These are phyloP conservation scores for Pyricularia pennisetigena DNA, from an alignment of 2,329 filamentous ascomycete species.

Conservation along the genomic window DNA sequence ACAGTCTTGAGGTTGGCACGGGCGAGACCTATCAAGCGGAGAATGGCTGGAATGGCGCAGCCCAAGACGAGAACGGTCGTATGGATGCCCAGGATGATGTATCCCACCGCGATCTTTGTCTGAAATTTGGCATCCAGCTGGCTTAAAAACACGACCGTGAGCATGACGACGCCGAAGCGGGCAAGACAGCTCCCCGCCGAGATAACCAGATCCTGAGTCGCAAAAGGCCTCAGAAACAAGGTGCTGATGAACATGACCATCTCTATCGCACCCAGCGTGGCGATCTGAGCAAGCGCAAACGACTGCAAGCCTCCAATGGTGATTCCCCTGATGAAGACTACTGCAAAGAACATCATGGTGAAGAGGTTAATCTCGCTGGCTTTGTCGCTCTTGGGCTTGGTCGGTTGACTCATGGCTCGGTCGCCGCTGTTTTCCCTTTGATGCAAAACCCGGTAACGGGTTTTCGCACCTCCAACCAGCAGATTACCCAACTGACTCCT, in stretches of 20 bases:
- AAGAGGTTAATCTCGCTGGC: neutral
- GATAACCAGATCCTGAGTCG: slow-evolving; percentile 56
- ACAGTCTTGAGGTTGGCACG: neutral
- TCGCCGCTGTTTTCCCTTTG: neutral
- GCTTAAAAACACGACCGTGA: slow-evolving; percentile 38
- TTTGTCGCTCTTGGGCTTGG: neutral
- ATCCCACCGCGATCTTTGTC: slow-evolving; percentile 61
- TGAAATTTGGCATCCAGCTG: slow-evolving; percentile 49
- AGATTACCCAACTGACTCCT: neutral
- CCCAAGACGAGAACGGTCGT: slow-evolving; percentile 57
- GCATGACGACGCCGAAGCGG: slow-evolving; percentile 38
- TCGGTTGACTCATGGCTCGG: neutral
- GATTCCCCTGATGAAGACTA: neutral
- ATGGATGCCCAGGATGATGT: slow-evolving; percentile 56
- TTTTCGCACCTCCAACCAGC: neutral
- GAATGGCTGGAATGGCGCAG: slow-evolving; percentile 57
- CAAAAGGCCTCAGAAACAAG: slow-evolving; percentile 56
- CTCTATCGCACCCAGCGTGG: slow-evolving; percentile 59
- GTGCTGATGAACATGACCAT: slow-evolving; percentile 56
- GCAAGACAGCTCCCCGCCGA: slow-evolving; percentile 45
- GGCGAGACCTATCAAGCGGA: neutral
- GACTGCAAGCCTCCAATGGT: neutral
- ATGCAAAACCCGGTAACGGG: neutral
- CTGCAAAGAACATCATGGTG: slow-evolving; percentile 2
- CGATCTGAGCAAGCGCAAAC: slow-evolving; percentile 46